phyloP scores from a whole-genome alignment of 805 yeast species.

The Cyberlindnera galapagoensis region DNA sequence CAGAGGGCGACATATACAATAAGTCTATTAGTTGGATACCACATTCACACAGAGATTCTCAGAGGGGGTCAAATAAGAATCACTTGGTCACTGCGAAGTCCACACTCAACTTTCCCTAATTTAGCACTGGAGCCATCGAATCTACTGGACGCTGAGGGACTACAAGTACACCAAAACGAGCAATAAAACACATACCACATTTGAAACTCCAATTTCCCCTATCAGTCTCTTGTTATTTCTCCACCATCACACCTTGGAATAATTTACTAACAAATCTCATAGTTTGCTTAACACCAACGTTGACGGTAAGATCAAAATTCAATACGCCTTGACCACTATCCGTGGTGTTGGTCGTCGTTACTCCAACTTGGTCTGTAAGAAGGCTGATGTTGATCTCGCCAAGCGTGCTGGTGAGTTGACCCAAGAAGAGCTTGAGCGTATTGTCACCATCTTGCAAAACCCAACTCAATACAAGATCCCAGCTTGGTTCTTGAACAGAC shows the following conservation, averaged over 20 bases:
- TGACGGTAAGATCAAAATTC: conserved; percentile 99
- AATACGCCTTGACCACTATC: conserved; percentile 99
- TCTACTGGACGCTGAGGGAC: neutral
- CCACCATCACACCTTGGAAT: conserved; percentile 1
- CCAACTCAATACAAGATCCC: conserved; percentile 99
- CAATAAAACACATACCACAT: neutral
- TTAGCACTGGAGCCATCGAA: neutral
- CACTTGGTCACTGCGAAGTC: too few relatives aligned
- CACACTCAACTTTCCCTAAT: too few relatives aligned
- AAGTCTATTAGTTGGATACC: too few relatives aligned
- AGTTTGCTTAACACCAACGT: conserved; percentile 99
- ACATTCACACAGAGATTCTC: too few relatives aligned
- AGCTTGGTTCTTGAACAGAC: conserved; percentile 99
- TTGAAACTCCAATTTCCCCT: neutral
- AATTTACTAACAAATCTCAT: conserved; percentile 32
- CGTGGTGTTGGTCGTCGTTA: conserved; percentile 99
- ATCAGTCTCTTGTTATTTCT: neutral
- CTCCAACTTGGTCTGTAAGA: conserved; percentile 99
- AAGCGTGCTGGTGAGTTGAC: conserved; percentile 99
- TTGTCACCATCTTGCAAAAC: conserved; percentile 99
- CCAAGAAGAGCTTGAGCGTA: conserved; percentile 99
- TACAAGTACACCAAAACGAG: neutral
- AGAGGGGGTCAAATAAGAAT: too few relatives aligned
- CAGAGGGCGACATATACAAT: too few relatives aligned
- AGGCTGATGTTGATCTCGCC: conserved; percentile 97